Evolutionary conservation across 2,329 filamentous ascomycete genomes (phyloP), one percentile per base, ranked within the genome.

Genomic region (Nothomitra cinnamomea): DNA sequence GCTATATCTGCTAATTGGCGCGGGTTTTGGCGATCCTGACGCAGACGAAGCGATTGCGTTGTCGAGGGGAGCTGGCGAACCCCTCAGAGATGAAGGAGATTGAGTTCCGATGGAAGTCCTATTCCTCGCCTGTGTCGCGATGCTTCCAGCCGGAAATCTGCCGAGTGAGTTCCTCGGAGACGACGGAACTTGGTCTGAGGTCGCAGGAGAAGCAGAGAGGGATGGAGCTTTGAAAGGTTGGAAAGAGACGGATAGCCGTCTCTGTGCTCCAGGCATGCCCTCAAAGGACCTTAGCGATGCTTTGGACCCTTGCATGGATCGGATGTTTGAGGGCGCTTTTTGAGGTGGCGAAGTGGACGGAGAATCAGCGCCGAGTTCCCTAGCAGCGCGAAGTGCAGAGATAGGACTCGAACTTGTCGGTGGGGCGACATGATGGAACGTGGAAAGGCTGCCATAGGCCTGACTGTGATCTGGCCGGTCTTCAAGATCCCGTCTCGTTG

Each of bases 381-480:
- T 80, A 38, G 83, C 80, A 41, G 85, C 82, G 59, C 83, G 80
- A 40, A 95, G 73, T 12, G 88, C 85, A 50, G 88, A 87, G 55
- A 95, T 83, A 7, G 89, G 89, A 61, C 88, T 95, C 49, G 87
- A 87, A 19, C 84, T 84, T n/a, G 81, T 68, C 2, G 81, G 76
- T 28, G 80, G 83, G 53, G 83, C 81, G n/a, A 85, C 84, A 56
- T 78, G 75, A 63, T 95, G 77, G 59, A 94, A 95, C 0, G 88
- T 95, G 2, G 87, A 92, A 58, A 95, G 65, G 61, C 88, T 95
- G 54, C 88, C 88, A 63, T 94, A 95, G 1, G 87, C 85, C 64
- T 90, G 86, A 54, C 85, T 81, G 45, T 78, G 72, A 57, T 89
- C 85, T 5, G 65, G 73, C 50, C 67, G 69, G 28, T 72, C 70